Base-by-base conservation (phyloP, 2,329 filamentous ascomycete genomes). In the Pleomassaria siparia region DNA sequence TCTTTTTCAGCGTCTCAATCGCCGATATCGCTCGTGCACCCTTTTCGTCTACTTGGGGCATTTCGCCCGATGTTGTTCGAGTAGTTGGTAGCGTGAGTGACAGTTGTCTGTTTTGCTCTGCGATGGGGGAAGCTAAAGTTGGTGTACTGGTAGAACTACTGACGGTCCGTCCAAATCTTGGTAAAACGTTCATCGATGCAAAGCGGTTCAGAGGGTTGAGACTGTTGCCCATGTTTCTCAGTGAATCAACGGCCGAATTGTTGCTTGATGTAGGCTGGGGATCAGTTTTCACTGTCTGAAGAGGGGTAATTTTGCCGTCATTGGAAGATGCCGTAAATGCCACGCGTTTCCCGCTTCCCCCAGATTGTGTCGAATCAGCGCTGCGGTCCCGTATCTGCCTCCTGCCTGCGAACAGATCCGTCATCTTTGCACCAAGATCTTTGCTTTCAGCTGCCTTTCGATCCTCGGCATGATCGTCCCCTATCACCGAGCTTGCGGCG, bases 121-220 rank as follows among this genome's bases (percentile, higher is more conserved):
- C 24, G 16, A 72, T 71, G 54, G 72, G 64, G 15, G 76, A 66
- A 39, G 72, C 59, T 12, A 73, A 57, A 13, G 72, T 47, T 18
- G 75, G 70, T 20, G 78, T 72, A 9, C 70, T 68, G 8, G 75
- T 60, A 28, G 36, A 58, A 39, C 57, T 66, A 36, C 60, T 77
- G 8, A 76, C 71, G 16, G 75, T 71, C 43, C 86, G 77, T 1
- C 89, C 88, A 59, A 95, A 92, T 1, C 85, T 85, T 46, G 87
- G 83, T 57, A 95, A 86, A 64, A 85, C 80, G 46, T 81, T 81
- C 65, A 94, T 90, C 26, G 84, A 80, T 8, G 87, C 84, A 43
- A 95, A 81, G 43, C 89, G 83, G 36, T 85, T 89, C 67, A 95
- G 85, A 2, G 90, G 90, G 60, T 95, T 95, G 26, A 95, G 76